Percentiles rank a stretch among this genome's conserved stretches.
Conservation (phyloP, 2,329 filamentous ascomycete genomes). For the Monilinia laxa region DNA sequence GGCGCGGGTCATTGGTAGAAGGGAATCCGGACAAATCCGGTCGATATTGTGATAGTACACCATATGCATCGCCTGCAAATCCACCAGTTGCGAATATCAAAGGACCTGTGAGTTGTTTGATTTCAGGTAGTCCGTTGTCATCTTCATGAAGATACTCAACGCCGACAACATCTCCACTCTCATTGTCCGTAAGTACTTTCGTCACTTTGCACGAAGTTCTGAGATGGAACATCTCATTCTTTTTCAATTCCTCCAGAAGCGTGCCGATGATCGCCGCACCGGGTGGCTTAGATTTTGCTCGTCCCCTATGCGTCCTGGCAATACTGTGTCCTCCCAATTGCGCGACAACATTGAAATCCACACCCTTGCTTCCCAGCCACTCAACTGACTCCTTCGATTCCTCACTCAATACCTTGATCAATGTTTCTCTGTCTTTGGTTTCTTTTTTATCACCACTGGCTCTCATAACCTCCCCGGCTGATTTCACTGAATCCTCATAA, state of each 20-base stretch:
- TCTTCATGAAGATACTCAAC: conserved; percentile 49
- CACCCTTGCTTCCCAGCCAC: conserved; percentile 57
- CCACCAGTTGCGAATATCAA: conserved; percentile 62
- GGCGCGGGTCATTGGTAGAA: conserved; percentile 60
- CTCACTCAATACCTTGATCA: conserved; percentile 51
- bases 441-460: conserved; percentile 18
- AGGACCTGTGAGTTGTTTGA: conserved; percentile 47
- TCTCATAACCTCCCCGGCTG: conserved; percentile 47
- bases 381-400: conserved; percentile 51
- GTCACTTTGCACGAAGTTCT: conserved; percentile 54
- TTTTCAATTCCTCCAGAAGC: conserved; percentile 52
- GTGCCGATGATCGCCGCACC: conserved; percentile 58
- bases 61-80: conserved; percentile 60
- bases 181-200: conserved; percentile 44
- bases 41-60: conserved; percentile 55
- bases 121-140: conserved; percentile 17
- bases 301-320: conserved; percentile 57
- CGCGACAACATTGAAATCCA: conserved; percentile 59
- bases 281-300: conserved; percentile 52
- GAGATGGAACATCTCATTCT: conserved; percentile 51
- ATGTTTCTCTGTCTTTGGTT: conserved; percentile 41
- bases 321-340: conserved; percentile 59
- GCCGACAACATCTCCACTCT: conserved; percentile 46
- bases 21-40: conserved; percentile 60
- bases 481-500: conserved; percentile 56